A percentile compares a stretch with the other conserved stretches of the same genome.
phyloP scores from a whole-genome alignment of 73 alveolate species.

The Paramecium sonneborni region DNA sequence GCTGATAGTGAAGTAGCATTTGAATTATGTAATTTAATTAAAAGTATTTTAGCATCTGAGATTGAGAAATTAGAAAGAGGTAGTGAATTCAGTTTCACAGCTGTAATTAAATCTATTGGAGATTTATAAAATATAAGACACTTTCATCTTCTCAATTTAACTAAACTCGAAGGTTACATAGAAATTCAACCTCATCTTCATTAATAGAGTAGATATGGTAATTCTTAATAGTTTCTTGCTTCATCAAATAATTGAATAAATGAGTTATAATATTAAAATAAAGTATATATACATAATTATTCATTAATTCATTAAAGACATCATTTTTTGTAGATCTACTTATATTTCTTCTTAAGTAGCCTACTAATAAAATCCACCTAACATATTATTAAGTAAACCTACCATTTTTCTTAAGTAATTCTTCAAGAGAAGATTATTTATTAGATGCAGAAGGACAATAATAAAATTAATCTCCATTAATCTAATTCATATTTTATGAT shows the following conservation, averaged over 20 bases:
- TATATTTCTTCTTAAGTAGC: conserved; percentile 1
- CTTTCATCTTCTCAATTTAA: not conserved
- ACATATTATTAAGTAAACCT: not conserved
- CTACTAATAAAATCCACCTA: conserved; percentile 15
- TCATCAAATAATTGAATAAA: not conserved
- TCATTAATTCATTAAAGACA: conserved; percentile 13
- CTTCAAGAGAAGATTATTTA: conserved; percentile 1
- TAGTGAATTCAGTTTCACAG: conserved; percentile 17
- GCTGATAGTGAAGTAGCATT: conserved; percentile 56
- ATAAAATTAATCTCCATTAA: not conserved
- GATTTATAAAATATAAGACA: conserved; percentile 15
- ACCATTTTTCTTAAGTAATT: conserved; percentile 43
- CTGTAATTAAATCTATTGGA: not conserved
- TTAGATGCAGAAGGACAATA: not conserved
- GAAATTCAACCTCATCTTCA: conserved; percentile 57
- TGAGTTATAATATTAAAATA: not conserved
- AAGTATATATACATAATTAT: not conserved
- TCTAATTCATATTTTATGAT: not conserved
- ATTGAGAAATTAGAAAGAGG: conserved; percentile 56
- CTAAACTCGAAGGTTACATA: not conserved
- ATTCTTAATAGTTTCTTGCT: conserved; percentile 18
- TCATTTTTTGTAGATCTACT: conserved; percentile 22
- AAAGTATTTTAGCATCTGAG: not conserved
- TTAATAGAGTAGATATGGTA: conserved; percentile 32
- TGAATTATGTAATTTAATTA: not conserved